These are phyloP conservation scores for Hemileccinum impolitum DNA, from an alignment of 768 basidiomycete species.

Conservation along the genomic window DNA sequence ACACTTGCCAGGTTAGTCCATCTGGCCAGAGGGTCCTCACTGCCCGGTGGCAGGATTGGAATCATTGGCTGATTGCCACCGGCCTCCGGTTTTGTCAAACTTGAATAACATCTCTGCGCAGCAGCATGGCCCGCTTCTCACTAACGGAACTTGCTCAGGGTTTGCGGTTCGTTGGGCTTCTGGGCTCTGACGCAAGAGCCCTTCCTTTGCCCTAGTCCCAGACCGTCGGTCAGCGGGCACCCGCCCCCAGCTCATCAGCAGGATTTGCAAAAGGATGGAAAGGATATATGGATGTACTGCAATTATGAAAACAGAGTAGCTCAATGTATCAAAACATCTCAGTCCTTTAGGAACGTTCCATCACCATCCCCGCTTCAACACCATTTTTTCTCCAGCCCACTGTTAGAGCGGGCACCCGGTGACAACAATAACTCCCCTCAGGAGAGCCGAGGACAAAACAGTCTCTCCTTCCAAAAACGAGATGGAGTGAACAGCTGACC, in stretches of 20 bases:
- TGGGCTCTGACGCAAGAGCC: not conserved
- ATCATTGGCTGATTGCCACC: constrained; percentile 4
- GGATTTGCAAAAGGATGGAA: constrained; percentile 7
- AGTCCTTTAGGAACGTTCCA: constrained; percentile 29
- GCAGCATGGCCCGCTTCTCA: constrained; percentile 10
- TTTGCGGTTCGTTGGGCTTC: constrained; percentile 12
- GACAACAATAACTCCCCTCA: constrained; percentile 22
- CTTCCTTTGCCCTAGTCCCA: constrained; percentile 11
- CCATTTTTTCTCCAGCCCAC: constrained; percentile 31
- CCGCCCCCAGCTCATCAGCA: not conserved
- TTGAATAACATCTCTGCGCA: constrained; percentile 14
- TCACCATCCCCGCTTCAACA: constrained; percentile 20
- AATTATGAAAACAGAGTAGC: constrained; percentile 24
- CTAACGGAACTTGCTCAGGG: constrained; percentile 16
- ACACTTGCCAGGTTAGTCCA: constrained; percentile 2
- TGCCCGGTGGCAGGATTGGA: not conserved
- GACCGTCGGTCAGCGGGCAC: not conserved
- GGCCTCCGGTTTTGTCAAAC: constrained; percentile 8
- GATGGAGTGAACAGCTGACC: constrained; percentile 10
- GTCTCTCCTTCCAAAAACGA: constrained; percentile 10
- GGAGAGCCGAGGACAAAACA: constrained; percentile 16
- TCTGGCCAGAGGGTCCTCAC: not conserved
- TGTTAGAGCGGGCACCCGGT: constrained; percentile 30
- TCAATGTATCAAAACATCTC: constrained; percentile 20
- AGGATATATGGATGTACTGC: constrained; percentile 14